Evolutionary conservation across 2,329 filamentous ascomycete genomes (phyloP), one percentile per base, ranked within the genome.

Genomic region (Monilinia fructicola): DNA sequence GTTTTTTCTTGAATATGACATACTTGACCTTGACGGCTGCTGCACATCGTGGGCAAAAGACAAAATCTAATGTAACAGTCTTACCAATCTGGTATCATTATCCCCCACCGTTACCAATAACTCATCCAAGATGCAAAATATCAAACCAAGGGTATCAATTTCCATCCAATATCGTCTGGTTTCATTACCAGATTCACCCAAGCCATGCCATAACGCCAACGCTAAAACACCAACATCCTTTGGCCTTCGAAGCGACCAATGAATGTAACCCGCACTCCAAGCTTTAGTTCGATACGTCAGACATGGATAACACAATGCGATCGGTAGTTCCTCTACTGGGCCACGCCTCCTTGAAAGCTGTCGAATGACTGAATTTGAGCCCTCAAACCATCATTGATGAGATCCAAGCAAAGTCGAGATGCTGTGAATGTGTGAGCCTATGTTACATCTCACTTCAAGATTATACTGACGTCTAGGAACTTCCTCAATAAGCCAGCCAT

Each of bases 321-420:
- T 48, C 44, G 21, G 4, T 14, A 48, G 7, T 16, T 50, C n/a
- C 18, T 14, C n/a, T 59, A 65, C 11, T n/a, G 54, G n/a, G 11
- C 14, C 63, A 52, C 16, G 14, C 46, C 44, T 28, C 54, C 11
- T 26, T 40, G 63, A n/a, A 65, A 16, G 26, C 11, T 38, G 11
- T 65, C 54, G 4, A 58, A 65, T 6, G 66, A 67, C 23, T 71
- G 69, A 28, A 75, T 68, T 62, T 71, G 70, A 28, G 68, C 69
- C 50, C 67, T 69, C 46, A 76, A 66, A n/a, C 72, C 72, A 55
- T 76, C 73, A 52, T 76, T 75, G 52, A 76, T 50, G 9, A 76
- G 68, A 69, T 75, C 71, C 10, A 76, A 61, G 71, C 74, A 76
- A 18, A 74, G 67, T 66, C 74, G 72, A 42, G 73, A 72, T 11